A percentile compares a stretch with the other conserved stretches of the same genome.
phyloP scores from a whole-genome alignment of 2,329 filamentous ascomycete genomes.

The Mariannaea elegans region DNA sequence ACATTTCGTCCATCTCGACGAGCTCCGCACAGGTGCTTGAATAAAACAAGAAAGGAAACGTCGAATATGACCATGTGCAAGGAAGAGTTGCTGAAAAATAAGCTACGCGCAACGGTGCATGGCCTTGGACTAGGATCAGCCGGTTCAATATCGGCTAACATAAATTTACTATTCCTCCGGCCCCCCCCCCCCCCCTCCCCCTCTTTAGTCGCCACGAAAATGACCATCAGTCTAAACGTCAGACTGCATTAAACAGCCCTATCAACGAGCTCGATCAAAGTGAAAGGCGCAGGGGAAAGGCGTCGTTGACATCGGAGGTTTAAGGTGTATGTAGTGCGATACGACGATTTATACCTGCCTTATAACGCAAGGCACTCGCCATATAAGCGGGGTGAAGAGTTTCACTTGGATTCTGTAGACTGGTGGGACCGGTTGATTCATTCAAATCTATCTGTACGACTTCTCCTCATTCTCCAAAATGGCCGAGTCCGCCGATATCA shows the following conservation, averaged over 20 bases:
- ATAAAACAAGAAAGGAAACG: background rate
- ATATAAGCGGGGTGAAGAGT: background rate
- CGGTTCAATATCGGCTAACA: constrained; percentile 42
- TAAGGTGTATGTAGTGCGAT: no score
- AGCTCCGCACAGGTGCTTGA: constrained; percentile 1
- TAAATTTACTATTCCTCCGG: constrained; percentile 1
- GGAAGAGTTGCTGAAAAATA: constrained; percentile 11
- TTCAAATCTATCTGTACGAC: no score
- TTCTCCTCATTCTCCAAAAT: constrained; percentile 24
- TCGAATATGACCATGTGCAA: constrained; percentile 15
- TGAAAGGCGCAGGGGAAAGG: background rate
- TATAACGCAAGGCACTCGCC: background rate
- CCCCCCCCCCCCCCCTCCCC: no score
- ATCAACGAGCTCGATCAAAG: background rate
- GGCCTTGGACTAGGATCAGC: background rate
- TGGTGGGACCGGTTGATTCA: no score
- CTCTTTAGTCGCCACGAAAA: background rate
- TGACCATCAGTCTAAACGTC: background rate
- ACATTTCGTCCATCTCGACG: constrained; percentile 46
- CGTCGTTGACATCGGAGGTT: constrained; percentile 22
- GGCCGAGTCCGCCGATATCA: constrained; percentile 33
- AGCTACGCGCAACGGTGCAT: background rate
- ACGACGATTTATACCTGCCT: background rate
- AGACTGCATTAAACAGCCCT: no score
- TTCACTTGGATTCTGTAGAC: no score